A percentile compares a stretch with the other conserved stretches of the same genome.
Evolutionary conservation across 2,329 filamentous ascomycete genomes (phyloP).

Genomic region (Mycosphaerelloides madeirae): DNA sequence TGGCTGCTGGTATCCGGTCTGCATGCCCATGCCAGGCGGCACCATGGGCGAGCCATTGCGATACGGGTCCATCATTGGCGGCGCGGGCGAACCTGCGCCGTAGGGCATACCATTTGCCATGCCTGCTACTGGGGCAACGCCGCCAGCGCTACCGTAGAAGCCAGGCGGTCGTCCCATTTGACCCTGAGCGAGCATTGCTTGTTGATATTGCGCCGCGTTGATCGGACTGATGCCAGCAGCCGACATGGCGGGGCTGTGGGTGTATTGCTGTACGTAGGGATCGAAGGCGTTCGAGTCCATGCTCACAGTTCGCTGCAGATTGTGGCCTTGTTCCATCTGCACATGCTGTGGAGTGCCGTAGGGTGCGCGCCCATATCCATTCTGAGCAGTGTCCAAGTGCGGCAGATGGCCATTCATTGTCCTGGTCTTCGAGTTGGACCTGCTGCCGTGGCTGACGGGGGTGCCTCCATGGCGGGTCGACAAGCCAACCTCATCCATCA

Average conservation of each 20-base stretch:
- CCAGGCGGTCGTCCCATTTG: constrained; percentile 31
- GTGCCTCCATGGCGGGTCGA: constrained; percentile 52
- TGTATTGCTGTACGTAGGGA: constrained; percentile 39
- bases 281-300: constrained; percentile 49
- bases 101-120: constrained; percentile 22
- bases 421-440: constrained; percentile 33
- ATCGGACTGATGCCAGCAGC: constrained; percentile 32
- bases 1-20: constrained; percentile 26
- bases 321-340: constrained; percentile 37
- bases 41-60: constrained; percentile 37
- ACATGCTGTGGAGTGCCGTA: constrained; percentile 32
- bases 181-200: constrained; percentile 45
- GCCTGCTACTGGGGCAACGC: constrained; percentile 17
- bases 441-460: constrained; percentile 31
- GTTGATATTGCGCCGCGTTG: constrained; percentile 54
- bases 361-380: constrained; percentile 32
- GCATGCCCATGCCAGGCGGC: constrained; percentile 34
- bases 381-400: constrained; percentile 30
- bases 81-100: constrained; percentile 24
- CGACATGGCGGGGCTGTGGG: constrained; percentile 34
- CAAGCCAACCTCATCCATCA: constrained; percentile 97
- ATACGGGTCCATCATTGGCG: constrained; percentile 39
- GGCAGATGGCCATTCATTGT: constrained; percentile 30
- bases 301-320: constrained; percentile 44
- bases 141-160: constrained; percentile 25